These are phyloP conservation scores for Pueraria montana DNA, from an alignment of 306 rosid genomes.

Conservation along the genomic window DNA sequence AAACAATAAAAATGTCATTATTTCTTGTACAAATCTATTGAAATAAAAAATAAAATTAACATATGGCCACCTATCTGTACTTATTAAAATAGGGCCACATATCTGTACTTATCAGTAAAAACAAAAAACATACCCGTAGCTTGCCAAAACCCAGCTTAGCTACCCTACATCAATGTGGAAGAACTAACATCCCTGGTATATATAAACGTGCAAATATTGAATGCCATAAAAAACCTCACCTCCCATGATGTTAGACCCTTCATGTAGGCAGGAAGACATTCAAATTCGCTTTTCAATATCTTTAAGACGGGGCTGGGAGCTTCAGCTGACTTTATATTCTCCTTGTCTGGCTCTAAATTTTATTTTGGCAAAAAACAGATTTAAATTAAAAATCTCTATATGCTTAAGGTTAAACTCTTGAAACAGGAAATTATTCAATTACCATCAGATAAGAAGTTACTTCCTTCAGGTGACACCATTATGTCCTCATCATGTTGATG, in stretches of 20 bases:
- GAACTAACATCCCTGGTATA: not conserved
- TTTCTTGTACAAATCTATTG: not conserved
- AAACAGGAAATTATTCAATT: slow-evolving; percentile 16
- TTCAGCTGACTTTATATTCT: slow-evolving; percentile 50
- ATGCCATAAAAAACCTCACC: slow-evolving; percentile 60
- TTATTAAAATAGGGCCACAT: too few species aligned
- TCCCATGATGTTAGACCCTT: slow-evolving; percentile 91
- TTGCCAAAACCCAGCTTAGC: too few species aligned
- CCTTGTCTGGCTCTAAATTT: slow-evolving; percentile 54
- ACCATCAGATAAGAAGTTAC: slow-evolving; percentile 50
- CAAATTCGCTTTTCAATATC: slow-evolving; percentile 70
- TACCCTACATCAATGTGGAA: too few species aligned
- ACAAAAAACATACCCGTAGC: too few species aligned
- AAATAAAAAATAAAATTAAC: too few species aligned
- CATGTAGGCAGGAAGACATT: slow-evolving; percentile 82
- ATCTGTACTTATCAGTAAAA: too few species aligned
- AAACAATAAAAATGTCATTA: not conserved
- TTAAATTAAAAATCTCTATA: not conserved
- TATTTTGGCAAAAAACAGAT: not conserved
- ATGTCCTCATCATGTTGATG: slow-evolving; percentile 40
- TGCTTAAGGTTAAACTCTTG: not conserved
- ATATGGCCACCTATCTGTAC: too few species aligned
- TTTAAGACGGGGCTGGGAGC: slow-evolving; percentile 54
- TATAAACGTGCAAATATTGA: not conserved
- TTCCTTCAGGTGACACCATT: slow-evolving; percentile 43